Conservation (phyloP, 441 rosid species). For the Gossypium davidsonii region DNA sequence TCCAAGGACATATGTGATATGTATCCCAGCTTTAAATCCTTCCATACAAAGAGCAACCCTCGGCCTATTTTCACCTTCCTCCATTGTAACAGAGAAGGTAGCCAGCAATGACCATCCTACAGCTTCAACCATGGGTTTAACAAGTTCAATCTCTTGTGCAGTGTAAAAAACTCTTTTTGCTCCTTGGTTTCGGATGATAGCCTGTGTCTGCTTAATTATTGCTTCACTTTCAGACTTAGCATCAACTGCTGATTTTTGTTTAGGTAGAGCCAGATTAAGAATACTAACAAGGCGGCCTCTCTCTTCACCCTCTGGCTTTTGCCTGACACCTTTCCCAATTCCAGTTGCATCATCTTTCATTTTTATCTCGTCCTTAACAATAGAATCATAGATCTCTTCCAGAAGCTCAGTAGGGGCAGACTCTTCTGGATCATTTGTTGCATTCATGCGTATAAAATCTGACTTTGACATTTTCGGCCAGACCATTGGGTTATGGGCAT, state of each 20-base stretch:
- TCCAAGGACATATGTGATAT: constrained; percentile 81
- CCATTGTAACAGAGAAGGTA: constrained; percentile 98
- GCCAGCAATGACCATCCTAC: constrained; percentile 99
- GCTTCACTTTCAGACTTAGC: constrained; percentile 83
- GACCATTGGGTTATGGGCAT: constrained; percentile 96
- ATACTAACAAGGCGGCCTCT: constrained; percentile 82
- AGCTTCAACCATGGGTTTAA: constrained; percentile 98
- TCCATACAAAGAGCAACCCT: constrained; percentile 94
- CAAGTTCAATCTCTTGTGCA: constrained; percentile 65
- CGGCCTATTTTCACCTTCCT: constrained; percentile 95
- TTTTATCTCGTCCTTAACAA: constrained; percentile 92
- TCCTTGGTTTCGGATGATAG: constrained; percentile 80
- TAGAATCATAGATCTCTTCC: constrained; percentile 95
- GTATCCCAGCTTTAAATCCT: constrained; percentile 98
- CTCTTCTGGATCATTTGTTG: constrained; percentile 70
- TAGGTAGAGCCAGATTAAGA: constrained; percentile 92
- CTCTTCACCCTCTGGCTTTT: constrained; percentile 87
- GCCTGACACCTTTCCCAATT: constrained; percentile 53
- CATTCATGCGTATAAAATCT: constrained; percentile 89
- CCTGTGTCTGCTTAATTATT: constrained; percentile 90
- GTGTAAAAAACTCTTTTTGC: constrained; percentile 80
- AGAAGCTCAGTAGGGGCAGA: constrained; percentile 84
- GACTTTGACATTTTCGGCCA: constrained; percentile 99
- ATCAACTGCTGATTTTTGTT: constrained; percentile 63
- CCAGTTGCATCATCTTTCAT: constrained; percentile 74